Conservation (phyloP, 2,329 filamentous ascomycete genomes). For the Dactylellina haptotyla region DNA sequence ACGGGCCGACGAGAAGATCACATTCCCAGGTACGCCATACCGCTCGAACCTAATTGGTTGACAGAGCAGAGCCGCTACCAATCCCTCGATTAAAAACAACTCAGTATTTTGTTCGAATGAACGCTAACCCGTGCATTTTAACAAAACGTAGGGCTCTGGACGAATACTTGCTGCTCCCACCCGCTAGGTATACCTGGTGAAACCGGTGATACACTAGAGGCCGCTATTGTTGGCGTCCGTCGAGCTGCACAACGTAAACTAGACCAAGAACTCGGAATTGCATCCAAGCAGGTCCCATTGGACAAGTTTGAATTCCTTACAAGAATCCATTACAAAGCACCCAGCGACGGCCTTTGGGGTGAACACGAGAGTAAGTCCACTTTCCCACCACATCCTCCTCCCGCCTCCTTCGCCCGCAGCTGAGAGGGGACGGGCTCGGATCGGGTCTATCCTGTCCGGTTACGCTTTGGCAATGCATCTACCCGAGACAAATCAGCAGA, state of each 20-base stretch:
- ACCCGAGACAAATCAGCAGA: slow-evolving; percentile 47
- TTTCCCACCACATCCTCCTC: not conserved
- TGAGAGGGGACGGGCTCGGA: slow-evolving; percentile 32
- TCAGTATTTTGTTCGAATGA: not conserved
- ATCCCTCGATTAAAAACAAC: too few relatives aligned
- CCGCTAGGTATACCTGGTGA: slow-evolving; percentile 90
- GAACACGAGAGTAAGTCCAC: slow-evolving; percentile 90
- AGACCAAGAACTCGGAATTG: slow-evolving; percentile 93
- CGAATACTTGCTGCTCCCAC: slow-evolving; percentile 99
- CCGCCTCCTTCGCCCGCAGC: not conserved
- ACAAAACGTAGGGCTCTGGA: slow-evolving; percentile 81
- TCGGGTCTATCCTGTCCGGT: slow-evolving; percentile 18
- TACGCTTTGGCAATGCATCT: slow-evolving; percentile 33
- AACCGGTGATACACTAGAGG: slow-evolving; percentile 82
- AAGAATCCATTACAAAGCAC: slow-evolving; percentile 96
- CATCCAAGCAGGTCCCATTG: slow-evolving; percentile 84
- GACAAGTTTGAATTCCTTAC: slow-evolving; percentile 94
- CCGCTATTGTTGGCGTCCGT: slow-evolving; percentile 86
- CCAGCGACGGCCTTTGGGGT: slow-evolving; percentile 97
- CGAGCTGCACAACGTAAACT: slow-evolving; percentile 92
- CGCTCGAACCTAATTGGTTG: not conserved
- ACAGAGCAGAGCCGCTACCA: not conserved
- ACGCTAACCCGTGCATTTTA: not conserved
- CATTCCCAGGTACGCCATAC: slow-evolving; percentile 72
- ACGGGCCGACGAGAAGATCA: slow-evolving; percentile 95